Evolutionary conservation across 257 asterid species (phyloP).

Genomic region (Paraleonurus japonicus): DNA sequence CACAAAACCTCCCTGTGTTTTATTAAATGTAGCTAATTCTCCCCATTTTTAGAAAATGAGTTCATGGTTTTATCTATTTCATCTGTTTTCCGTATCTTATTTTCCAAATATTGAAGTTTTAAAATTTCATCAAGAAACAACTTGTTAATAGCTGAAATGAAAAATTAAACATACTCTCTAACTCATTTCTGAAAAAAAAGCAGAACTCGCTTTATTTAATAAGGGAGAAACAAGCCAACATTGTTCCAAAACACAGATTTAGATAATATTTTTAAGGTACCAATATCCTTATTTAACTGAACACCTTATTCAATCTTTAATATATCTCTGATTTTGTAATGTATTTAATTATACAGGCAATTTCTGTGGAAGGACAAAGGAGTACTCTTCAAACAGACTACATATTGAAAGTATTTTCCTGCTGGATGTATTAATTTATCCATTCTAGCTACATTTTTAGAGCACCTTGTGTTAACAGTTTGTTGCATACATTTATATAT

Average conservation of each 20-base stretch:
- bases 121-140: not conserved
- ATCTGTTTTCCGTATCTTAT: too few species aligned
- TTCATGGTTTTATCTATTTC: too few species aligned
- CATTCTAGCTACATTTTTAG: not conserved
- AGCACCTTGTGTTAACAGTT: constrained; percentile 1
- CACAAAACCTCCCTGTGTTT: too few species aligned
- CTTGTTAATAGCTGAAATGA: not conserved
- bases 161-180: too few species aligned
- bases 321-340: constrained; percentile 8
- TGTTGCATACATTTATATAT: not conserved
- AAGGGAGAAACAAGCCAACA: constrained; percentile 49
- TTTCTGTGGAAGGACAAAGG: constrained; percentile 52
- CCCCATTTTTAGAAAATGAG: too few species aligned
- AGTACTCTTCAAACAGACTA: constrained; percentile 52
- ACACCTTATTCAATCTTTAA: not conserved
- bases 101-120: too few species aligned
- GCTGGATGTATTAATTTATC: not conserved
- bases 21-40: too few species aligned
- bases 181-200: too few species aligned
- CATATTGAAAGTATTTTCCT: constrained; percentile 39
- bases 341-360: constrained; percentile 37
- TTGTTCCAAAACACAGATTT: constrained; percentile 72
- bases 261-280: constrained; percentile 76
- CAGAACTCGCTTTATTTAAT: too few species aligned
- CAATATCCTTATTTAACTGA: not conserved